Conservation (phyloP, 2,329 filamentous ascomycete genomes). For the Geosmithia flava region DNA sequence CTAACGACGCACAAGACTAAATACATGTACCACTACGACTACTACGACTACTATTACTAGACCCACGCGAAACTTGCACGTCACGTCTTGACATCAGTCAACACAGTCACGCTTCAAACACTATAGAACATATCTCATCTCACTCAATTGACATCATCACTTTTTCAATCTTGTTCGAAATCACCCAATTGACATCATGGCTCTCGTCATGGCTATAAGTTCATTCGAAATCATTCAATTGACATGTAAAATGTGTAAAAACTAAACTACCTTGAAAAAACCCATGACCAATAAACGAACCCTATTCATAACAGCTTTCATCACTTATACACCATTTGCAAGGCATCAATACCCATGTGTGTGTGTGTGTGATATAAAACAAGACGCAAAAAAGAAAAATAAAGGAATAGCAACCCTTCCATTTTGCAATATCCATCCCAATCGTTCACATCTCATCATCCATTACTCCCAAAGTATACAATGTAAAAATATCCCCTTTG, state of each 20-base stretch:
- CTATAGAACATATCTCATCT: no score
- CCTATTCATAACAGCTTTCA: neutral
- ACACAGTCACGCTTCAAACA: no score
- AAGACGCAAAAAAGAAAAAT: neutral
- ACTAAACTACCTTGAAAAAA: neutral
- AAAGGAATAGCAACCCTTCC: neutral
- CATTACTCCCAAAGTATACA: constrained; percentile 1
- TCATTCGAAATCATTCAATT: no score
- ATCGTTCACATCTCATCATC: constrained; percentile 4
- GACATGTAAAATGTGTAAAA: neutral
- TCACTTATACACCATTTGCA: neutral
- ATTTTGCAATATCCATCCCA: constrained; percentile 1
- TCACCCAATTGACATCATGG: no score
- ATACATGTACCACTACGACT: no score
- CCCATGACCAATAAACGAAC: neutral
- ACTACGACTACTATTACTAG: no score
- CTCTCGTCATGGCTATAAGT: no score
- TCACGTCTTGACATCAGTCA: no score
- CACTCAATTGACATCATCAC: no score
- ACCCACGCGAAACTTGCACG: no score
- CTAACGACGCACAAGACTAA: no score
- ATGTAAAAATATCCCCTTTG: neutral
- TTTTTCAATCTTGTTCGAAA: no score
- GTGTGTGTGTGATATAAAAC: neutral
- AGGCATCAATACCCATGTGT: neutral